Conservation (phyloP, 2,329 filamentous ascomycete genomes). For the Arthrobotrys entomopaga region DNA sequence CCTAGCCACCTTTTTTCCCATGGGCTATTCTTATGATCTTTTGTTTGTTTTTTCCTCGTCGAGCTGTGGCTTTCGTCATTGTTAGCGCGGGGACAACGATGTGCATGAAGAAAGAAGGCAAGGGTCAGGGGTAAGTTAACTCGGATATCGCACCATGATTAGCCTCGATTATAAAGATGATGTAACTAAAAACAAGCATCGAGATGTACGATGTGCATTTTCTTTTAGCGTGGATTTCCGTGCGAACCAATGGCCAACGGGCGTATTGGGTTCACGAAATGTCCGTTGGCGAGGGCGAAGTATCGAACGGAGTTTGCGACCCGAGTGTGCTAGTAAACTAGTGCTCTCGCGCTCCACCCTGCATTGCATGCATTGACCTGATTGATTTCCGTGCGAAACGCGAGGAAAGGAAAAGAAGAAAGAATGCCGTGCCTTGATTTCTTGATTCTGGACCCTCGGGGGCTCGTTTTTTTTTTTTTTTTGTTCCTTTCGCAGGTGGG, state of each 20-base stretch:
- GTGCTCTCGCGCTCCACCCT: too few relatives aligned
- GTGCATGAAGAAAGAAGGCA: constrained; percentile 5
- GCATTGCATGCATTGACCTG: not conserved
- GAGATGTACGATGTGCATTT: not conserved
- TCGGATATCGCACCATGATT: constrained; percentile 40
- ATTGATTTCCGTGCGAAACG: not conserved
- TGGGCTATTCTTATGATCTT: too few relatives aligned
- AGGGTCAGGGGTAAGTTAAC: constrained; percentile 33
- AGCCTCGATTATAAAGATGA: too few relatives aligned
- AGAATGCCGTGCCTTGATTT: constrained; percentile 5
- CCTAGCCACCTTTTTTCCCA: too few relatives aligned
- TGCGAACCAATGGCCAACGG: not conserved
- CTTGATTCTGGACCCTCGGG: not conserved
- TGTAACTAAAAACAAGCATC: constrained; percentile 26
- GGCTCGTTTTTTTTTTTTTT: not conserved
- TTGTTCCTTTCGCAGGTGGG: not conserved
- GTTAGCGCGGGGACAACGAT: constrained; percentile 11
- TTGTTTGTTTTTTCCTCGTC: not conserved
- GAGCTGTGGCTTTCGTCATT: constrained; percentile 13
- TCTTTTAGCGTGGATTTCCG: not conserved
- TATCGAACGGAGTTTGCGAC: constrained; percentile 1
- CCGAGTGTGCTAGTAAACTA: too few relatives aligned
- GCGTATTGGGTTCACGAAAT: constrained; percentile 9
- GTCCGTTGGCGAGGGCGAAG: not conserved
- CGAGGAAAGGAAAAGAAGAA: not conserved